phyloP scores from a whole-genome alignment of 768 basidiomycete species.

The Collybia sordida region DNA sequence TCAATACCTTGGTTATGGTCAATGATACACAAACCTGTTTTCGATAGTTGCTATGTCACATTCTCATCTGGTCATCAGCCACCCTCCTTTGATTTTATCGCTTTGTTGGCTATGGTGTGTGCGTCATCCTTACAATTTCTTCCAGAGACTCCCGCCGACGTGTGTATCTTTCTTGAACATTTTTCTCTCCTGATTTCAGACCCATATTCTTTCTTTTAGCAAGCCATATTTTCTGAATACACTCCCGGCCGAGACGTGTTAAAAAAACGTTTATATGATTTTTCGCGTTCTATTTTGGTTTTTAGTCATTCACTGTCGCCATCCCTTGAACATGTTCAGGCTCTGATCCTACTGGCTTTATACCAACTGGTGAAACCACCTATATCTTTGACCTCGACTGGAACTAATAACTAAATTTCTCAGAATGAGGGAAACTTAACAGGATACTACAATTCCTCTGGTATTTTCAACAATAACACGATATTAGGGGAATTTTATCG shows the following conservation, averaged over 20 bases:
- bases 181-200: background rate
- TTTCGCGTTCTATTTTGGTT: constrained; percentile 10
- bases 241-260: constrained; percentile 11
- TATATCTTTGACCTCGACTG: background rate
- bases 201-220: constrained; percentile 3
- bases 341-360: constrained; percentile 10
- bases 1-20: constrained; percentile 15
- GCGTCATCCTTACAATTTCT: constrained; percentile 17
- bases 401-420: background rate
- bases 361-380: constrained; percentile 6
- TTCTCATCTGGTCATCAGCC: constrained; percentile 7
- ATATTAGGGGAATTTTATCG: background rate
- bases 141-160: constrained; percentile 11
- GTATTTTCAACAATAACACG: constrained; percentile 1
- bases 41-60: constrained; percentile 9
- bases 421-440: constrained; percentile 16
- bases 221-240: constrained; percentile 8
- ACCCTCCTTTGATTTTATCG: constrained; percentile 12
- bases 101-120: constrained; percentile 13
- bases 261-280: constrained; percentile 13
- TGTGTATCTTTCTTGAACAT: constrained; percentile 2
- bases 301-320: constrained; percentile 4
- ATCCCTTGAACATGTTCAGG: constrained; percentile 12
- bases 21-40: constrained; percentile 13
- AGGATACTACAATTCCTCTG: constrained; percentile 6